Conservation (phyloP, 257 asterid species). For the Ophiorrhiza pumila region DNA sequence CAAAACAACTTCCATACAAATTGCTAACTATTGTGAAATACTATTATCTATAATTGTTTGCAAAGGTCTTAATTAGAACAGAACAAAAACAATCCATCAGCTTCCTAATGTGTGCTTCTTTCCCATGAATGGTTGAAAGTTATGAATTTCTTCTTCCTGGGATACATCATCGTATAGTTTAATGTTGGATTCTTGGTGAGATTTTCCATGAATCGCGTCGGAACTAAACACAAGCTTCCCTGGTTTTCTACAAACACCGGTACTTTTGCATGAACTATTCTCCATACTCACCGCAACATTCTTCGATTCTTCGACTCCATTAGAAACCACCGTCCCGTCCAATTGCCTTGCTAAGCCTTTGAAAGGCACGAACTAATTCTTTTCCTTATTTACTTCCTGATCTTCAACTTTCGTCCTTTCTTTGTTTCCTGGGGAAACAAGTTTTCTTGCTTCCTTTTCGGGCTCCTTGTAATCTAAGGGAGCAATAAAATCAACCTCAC, state of each 20-base stretch:
- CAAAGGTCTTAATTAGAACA: too few relatives aligned
- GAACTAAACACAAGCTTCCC: background rate
- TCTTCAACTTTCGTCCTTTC: background rate
- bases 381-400: background rate
- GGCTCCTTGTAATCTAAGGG: constrained; percentile 4
- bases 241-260: background rate
- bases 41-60: too few relatives aligned
- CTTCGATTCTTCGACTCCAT: background rate
- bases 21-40: too few relatives aligned
- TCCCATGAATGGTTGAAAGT: constrained; percentile 17
- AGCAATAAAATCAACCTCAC: constrained; percentile 1
- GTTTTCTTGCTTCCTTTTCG: background rate
- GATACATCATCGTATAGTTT: background rate
- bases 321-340: background rate
- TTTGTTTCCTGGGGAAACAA: background rate
- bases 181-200: background rate
- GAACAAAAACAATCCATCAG: background rate
- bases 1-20: too few relatives aligned
- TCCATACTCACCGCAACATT: background rate
- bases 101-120: background rate
- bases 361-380: background rate
- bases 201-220: background rate
- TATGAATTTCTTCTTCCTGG: background rate
- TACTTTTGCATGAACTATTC: background rate
- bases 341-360: background rate